phyloP scores from a whole-genome alignment of 2,329 filamentous ascomycete genomes.

The Verticillium nonalfalfae region DNA sequence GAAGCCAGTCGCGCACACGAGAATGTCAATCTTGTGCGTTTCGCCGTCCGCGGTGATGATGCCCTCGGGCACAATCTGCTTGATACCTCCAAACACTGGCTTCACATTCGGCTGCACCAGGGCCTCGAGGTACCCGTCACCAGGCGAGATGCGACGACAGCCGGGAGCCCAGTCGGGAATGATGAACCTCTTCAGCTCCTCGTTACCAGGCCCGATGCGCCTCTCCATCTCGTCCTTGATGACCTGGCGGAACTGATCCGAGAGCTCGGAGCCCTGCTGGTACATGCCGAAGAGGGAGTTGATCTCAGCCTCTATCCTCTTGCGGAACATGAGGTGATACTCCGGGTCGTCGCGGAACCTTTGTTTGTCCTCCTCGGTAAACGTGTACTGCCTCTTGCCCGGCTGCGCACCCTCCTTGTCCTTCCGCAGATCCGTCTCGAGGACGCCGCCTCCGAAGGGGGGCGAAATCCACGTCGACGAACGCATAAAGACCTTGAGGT shows the following conservation, averaged over 20 bases:
- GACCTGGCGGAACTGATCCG: slow-evolving; percentile 26
- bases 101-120: slow-evolving; percentile 35
- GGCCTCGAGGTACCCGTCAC: slow-evolving; percentile 33
- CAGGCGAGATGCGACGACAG: slow-evolving; percentile 33
- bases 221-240: slow-evolving; percentile 36
- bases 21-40: slow-evolving; percentile 21
- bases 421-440: slow-evolving; percentile 19
- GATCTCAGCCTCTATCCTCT: slow-evolving; percentile 33
- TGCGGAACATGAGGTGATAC: slow-evolving; percentile 32
- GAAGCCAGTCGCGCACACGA: slow-evolving; percentile 34
- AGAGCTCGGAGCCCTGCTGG: slow-evolving; percentile 30
- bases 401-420: slow-evolving; percentile 20
- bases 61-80: slow-evolving; percentile 24
- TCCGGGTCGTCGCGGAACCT: slow-evolving; percentile 31
- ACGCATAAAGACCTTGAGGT: slow-evolving; percentile 22
- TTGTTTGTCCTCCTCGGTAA: slow-evolving; percentile 29
- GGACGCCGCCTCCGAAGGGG: slow-evolving; percentile 18
- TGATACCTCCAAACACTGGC: slow-evolving; percentile 31
- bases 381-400: slow-evolving; percentile 31
- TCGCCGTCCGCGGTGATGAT: slow-evolving; percentile 19
- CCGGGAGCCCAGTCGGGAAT: slow-evolving; percentile 36
- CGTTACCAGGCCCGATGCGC: slow-evolving; percentile 31
- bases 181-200: slow-evolving; percentile 32
- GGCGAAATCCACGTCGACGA: slow-evolving; percentile 21
- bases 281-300: slow-evolving; percentile 35